Evolutionary conservation across 306 rosid species (phyloP).

Genomic region (Nissolia schottii): DNA sequence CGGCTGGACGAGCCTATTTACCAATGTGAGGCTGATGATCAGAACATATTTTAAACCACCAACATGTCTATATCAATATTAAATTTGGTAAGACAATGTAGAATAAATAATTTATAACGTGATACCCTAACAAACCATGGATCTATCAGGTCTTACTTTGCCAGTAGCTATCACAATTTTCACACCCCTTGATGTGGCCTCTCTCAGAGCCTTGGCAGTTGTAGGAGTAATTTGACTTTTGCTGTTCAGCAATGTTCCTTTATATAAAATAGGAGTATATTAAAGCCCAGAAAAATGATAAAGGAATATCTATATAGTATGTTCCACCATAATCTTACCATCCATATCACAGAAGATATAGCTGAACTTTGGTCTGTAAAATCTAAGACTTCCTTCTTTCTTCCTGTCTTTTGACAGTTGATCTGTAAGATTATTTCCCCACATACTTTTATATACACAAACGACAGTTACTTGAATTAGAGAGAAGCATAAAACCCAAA

Average conservation of each 20-base stretch:
- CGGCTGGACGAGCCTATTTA: slow-evolving; percentile 89
- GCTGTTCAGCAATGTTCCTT: slow-evolving; percentile 90
- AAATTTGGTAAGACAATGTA: slow-evolving; percentile 2
- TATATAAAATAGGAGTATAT: slow-evolving; percentile 23
- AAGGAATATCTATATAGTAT: background rate
- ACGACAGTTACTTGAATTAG: slow-evolving; percentile 10
- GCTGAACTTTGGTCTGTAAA: slow-evolving; percentile 81
- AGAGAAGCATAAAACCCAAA: slow-evolving; percentile 1
- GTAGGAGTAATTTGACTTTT: slow-evolving; percentile 64
- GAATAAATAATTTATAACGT: slow-evolving; percentile 7
- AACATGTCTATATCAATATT: background rate
- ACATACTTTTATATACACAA: slow-evolving; percentile 20
- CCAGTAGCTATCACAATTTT: slow-evolving; percentile 96
- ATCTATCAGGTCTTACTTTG: slow-evolving; percentile 54
- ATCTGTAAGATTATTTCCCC: slow-evolving; percentile 49
- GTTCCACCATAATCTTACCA: slow-evolving; percentile 46
- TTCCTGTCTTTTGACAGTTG: slow-evolving; percentile 86
- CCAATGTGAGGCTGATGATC: slow-evolving; percentile 26
- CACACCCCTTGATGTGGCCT: slow-evolving; percentile 77
- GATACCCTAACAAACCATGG: slow-evolving; percentile 1
- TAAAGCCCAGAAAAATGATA: slow-evolving; percentile 20
- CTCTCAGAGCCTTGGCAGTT: slow-evolving; percentile 70
- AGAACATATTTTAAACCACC: slow-evolving; percentile 16
- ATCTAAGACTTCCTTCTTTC: slow-evolving; percentile 79
- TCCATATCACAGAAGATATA: slow-evolving; percentile 97